These are phyloP conservation scores for Jaltomata sinuosa DNA, from an alignment of 257 asterid species.

Conservation along the genomic window DNA sequence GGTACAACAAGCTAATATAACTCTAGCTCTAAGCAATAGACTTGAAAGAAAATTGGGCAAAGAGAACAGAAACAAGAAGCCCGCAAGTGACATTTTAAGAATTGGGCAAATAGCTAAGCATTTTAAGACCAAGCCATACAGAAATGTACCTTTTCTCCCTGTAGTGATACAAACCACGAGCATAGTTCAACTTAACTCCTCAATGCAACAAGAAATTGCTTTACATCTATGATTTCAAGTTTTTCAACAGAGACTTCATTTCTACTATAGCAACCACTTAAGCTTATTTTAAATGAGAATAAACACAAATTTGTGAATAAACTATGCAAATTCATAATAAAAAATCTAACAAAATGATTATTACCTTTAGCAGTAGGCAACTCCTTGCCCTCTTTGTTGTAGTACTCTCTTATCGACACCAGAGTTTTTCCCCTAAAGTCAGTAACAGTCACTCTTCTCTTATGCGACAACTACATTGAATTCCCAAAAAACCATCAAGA, in stretches of 20 bases:
- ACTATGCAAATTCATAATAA: background rate
- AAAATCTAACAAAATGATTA: background rate
- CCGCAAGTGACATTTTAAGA: too few relatives aligned
- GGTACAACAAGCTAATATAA: background rate
- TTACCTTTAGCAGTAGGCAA: conserved; percentile 88
- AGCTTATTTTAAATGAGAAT: background rate
- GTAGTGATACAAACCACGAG: background rate
- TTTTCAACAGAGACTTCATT: background rate
- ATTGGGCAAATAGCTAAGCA: background rate
- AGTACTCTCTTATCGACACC: conserved; percentile 86
- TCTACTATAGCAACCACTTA: background rate
- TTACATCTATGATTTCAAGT: background rate
- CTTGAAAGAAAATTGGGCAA: background rate
- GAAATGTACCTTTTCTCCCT: background rate
- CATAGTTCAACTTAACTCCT: background rate
- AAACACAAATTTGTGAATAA: background rate
- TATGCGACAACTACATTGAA: conserved; percentile 45
- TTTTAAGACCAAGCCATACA: background rate
- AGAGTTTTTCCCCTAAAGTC: conserved; percentile 80
- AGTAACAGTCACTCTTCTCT: conserved; percentile 85
- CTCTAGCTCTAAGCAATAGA: background rate
- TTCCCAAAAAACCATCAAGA: background rate
- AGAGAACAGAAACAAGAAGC: background rate
- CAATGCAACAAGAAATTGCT: background rate
- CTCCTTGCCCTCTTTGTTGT: conserved; percentile 77